phyloP scores from a whole-genome alignment of 768 basidiomycete species.

The Pleurotus platypus region DNA sequence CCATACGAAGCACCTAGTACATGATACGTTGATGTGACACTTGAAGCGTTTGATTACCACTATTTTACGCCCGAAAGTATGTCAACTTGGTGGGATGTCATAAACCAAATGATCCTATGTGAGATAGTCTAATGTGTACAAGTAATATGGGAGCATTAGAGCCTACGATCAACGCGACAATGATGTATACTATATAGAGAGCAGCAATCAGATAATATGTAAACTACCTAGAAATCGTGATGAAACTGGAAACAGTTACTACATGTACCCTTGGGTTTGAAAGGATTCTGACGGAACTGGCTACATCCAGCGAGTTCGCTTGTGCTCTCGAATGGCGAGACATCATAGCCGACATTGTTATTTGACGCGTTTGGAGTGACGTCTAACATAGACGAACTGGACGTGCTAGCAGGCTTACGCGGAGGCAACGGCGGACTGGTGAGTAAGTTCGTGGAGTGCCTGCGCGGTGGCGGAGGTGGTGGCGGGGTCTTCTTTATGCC shows the following conservation, averaged over 20 bases:
- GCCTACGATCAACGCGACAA: too few species aligned
- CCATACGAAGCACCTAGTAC: neutral
- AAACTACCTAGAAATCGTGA: conserved; percentile 2
- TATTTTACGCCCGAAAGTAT: too few species aligned
- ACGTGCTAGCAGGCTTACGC: conserved; percentile 3
- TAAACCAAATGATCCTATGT: too few species aligned
- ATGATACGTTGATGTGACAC: too few species aligned
- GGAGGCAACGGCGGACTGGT: conserved; percentile 33
- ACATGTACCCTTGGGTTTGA: conserved; percentile 63
- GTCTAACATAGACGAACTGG: conserved; percentile 14
- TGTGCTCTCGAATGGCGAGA: conserved; percentile 66
- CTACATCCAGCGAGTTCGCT: conserved; percentile 46
- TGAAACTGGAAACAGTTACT: conserved; percentile 63
- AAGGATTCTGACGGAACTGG: conserved; percentile 64
- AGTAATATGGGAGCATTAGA: too few species aligned
- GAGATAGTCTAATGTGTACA: too few species aligned
- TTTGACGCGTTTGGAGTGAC: conserved; percentile 31
- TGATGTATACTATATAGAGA: too few species aligned
- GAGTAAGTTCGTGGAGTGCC: conserved; percentile 28
- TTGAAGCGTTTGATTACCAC: too few species aligned
- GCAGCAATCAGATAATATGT: neutral
- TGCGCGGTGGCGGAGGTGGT: conserved; percentile 64
- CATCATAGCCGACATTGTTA: conserved; percentile 34
- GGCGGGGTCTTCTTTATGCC: conserved; percentile 43
- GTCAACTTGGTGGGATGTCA: too few species aligned